A percentile compares a stretch with the other conserved stretches of the same genome.
phyloP scores from a whole-genome alignment of 768 basidiomycete species.

The Fibroporia radiculosa region DNA sequence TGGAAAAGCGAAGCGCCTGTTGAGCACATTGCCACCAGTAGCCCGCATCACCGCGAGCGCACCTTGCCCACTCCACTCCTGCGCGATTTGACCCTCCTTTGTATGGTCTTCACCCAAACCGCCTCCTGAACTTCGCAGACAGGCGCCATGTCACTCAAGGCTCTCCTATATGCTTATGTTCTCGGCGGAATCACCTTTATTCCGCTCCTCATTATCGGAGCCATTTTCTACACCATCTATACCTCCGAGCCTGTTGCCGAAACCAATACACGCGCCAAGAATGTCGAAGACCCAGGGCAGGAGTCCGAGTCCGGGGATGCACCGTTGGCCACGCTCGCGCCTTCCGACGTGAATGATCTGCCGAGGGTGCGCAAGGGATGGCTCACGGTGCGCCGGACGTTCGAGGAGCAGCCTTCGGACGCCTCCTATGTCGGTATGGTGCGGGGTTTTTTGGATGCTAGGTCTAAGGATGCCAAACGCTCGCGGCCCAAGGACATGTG shows the following conservation, averaged over 20 bases:
- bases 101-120: no score
- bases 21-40: no score
- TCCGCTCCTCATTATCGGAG: conserved; percentile 57
- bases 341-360: conserved; percentile 39
- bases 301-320: conserved; percentile 15
- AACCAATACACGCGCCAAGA: conserved; percentile 31
- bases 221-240: conserved; percentile 63
- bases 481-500: conserved; percentile 88
- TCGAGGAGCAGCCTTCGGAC: conserved; percentile 56
- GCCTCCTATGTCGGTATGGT: conserved; percentile 74
- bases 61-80: no score
- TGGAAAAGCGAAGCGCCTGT: background rate
- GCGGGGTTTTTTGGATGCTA: conserved; percentile 70
- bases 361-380: conserved; percentile 70
- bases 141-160: conserved; percentile 52
- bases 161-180: conserved; percentile 76
- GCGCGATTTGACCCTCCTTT: no score
- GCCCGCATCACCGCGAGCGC: no score
- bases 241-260: conserved; percentile 78
- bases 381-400: conserved; percentile 77
- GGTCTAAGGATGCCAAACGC: conserved; percentile 78
- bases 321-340: conserved; percentile 22
- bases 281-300: conserved; percentile 14
- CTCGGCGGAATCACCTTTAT: conserved; percentile 88
- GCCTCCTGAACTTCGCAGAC: background rate